phyloP scores from a whole-genome alignment of 2,329 filamentous ascomycete genomes.

The Fusarium armeniacum region DNA sequence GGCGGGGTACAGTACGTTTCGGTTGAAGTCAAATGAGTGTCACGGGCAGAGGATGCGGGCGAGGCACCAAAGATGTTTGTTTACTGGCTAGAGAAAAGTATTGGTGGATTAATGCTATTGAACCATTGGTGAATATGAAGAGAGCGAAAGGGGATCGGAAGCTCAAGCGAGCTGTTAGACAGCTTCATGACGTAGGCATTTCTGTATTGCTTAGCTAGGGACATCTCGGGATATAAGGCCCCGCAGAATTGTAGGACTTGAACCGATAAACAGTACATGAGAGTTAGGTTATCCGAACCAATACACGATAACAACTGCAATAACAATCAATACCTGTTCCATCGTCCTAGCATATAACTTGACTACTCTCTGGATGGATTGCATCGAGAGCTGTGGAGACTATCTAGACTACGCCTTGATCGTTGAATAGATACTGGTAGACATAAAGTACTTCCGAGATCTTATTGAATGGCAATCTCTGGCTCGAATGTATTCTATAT shows the following conservation, averaged over 20 bases:
- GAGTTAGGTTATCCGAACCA: not conserved
- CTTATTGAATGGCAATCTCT: not conserved
- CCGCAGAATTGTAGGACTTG: not conserved
- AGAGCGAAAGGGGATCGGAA: not conserved
- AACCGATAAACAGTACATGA: not conserved
- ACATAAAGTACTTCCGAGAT: not conserved
- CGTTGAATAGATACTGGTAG: not conserved
- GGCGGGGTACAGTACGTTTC: slow-evolving; percentile 39
- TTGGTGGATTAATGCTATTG: slow-evolving; percentile 12
- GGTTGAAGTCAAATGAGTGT: slow-evolving; percentile 11
- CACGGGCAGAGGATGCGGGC: slow-evolving; percentile 10
- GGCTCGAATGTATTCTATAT: not conserved
- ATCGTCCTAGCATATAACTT: not conserved
- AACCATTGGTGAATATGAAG: not conserved
- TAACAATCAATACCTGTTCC: not conserved
- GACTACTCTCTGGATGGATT: not conserved
- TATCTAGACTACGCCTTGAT: not conserved
- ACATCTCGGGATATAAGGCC: not conserved
- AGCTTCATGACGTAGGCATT: slow-evolving; percentile 34
- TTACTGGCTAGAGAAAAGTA: slow-evolving; percentile 6
- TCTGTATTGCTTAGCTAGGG: not conserved
- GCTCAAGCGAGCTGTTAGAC: slow-evolving; percentile 3
- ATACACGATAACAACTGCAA: not conserved
- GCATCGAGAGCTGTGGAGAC: not conserved
- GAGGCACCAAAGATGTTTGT: slow-evolving; percentile 4